Conservation (phyloP, 768 basidiomycete species). For the Lanmaoa rubissima region DNA sequence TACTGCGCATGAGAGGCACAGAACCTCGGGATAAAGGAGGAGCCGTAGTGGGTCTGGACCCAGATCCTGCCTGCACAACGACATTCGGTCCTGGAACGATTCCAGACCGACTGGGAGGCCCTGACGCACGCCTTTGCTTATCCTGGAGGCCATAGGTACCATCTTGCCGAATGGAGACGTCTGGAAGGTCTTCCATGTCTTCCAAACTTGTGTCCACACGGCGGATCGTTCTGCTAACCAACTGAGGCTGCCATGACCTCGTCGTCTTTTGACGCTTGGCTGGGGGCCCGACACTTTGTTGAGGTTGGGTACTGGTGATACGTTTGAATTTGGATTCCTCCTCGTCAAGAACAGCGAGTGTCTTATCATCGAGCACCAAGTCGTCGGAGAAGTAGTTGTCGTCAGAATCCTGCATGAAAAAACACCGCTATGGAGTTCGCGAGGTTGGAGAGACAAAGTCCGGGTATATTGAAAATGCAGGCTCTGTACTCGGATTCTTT, state of each 20-base stretch:
- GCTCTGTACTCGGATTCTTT: not conserved
- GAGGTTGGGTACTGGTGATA: slow-evolving; percentile 25
- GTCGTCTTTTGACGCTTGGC: slow-evolving; percentile 57
- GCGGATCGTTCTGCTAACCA: slow-evolving; percentile 26
- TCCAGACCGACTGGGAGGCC: slow-evolving; percentile 13
- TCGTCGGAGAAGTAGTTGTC: slow-evolving; percentile 68
- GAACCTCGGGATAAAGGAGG: slow-evolving; percentile 14
- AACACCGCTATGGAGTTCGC: not conserved
- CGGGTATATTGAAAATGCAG: not conserved
- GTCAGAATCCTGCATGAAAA: slow-evolving; percentile 60
- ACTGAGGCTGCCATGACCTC: slow-evolving; percentile 42
- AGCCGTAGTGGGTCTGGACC: slow-evolving; percentile 4
- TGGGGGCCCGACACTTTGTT: slow-evolving; percentile 34
- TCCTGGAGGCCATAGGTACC: slow-evolving; percentile 51
- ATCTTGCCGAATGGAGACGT: slow-evolving; percentile 58
- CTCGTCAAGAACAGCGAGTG: slow-evolving; percentile 59
- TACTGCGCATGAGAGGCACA: slow-evolving; percentile 9
- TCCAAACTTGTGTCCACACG: slow-evolving; percentile 26
- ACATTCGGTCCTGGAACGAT: slow-evolving; percentile 8
- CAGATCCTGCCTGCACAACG: slow-evolving; percentile 8
- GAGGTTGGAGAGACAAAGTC: not conserved
- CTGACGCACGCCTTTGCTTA: slow-evolving; percentile 15
- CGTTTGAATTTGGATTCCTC: slow-evolving; percentile 45
- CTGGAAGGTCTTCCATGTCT: slow-evolving; percentile 56
- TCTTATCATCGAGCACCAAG: slow-evolving; percentile 59